Evolutionary conservation across 805 yeast genomes (phyloP).

Genomic region (Kuraishia hungarica): DNA sequence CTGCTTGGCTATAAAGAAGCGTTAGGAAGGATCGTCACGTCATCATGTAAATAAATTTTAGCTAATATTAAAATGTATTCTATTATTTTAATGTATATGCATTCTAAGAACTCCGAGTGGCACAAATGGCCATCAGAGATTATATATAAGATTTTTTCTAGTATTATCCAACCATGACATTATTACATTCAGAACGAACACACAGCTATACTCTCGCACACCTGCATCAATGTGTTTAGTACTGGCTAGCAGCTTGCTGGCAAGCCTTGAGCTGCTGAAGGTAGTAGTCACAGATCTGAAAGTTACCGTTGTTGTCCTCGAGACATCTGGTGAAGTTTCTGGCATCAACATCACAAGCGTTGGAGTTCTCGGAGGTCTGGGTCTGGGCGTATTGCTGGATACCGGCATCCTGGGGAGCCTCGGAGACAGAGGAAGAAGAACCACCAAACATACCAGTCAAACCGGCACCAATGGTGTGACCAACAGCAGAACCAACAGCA

Average conservation of each 20-base stretch:
- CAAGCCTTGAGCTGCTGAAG: slow-evolving; percentile 96
- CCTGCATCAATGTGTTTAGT: slow-evolving; percentile 28
- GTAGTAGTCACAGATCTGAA: slow-evolving; percentile 95
- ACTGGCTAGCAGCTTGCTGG: slow-evolving; percentile 85
- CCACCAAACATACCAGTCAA: slow-evolving; percentile 85
- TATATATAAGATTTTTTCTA: background rate
- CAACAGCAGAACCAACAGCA: slow-evolving; percentile 95
- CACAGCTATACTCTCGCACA: too few species aligned
- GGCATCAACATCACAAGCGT: slow-evolving; percentile 85
- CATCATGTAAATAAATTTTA: background rate
- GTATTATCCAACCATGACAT: too few species aligned
- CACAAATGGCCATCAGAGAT: background rate
- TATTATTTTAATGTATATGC: background rate
- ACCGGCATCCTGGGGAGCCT: slow-evolving; percentile 30
- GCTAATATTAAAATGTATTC: background rate
- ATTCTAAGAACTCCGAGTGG: background rate
- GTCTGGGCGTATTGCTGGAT: slow-evolving; percentile 25
- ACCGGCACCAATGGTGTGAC: slow-evolving; percentile 96
- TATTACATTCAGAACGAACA: too few species aligned
- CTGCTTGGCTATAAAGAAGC: background rate
- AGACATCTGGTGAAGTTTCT: slow-evolving; percentile 92
- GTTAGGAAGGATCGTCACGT: background rate
- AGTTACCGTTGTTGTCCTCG: slow-evolving; percentile 89
- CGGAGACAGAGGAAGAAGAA: slow-evolving; percentile 39
- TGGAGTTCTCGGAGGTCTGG: slow-evolving; percentile 34